Conservation (phyloP, 345 rosid genomes). For the Erodium maritimum region DNA sequence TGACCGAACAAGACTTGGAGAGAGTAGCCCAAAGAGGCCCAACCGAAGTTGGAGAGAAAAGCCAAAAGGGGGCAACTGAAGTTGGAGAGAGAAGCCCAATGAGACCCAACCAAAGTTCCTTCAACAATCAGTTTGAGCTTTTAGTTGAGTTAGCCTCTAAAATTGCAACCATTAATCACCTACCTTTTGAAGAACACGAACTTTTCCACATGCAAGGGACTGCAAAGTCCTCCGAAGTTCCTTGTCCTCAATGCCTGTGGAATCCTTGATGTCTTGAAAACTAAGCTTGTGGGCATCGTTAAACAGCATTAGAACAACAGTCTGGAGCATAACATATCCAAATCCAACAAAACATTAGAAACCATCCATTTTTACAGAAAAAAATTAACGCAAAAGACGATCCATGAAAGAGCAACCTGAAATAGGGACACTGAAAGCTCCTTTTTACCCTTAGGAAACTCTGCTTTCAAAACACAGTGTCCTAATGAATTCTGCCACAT, state of each 20-base stretch:
- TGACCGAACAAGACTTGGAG: too few species aligned
- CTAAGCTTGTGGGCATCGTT: slow-evolving; percentile 86
- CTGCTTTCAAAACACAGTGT: slow-evolving; percentile 89
- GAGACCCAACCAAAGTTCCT: too few species aligned
- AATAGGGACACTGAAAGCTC: slow-evolving; percentile 95
- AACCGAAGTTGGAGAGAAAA: too few species aligned
- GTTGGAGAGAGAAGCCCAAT: too few species aligned
- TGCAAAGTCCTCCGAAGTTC: slow-evolving; percentile 89
- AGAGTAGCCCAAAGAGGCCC: too few species aligned
- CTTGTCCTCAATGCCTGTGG: slow-evolving; percentile 90
- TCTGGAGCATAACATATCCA: slow-evolving; percentile 29
- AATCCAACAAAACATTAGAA: neutral
- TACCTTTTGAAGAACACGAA: slow-evolving; percentile 87
- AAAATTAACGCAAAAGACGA: too few species aligned
- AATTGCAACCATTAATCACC: neutral
- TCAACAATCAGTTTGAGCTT: too few species aligned
- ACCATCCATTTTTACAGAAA: neutral
- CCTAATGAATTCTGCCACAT: slow-evolving; percentile 99
- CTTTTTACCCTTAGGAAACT: slow-evolving; percentile 80
- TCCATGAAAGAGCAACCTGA: slow-evolving; percentile 46
- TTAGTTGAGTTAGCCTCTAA: too few species aligned
- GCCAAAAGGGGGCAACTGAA: too few species aligned
- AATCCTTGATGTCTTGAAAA: slow-evolving; percentile 84
- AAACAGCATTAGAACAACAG: slow-evolving; percentile 94
- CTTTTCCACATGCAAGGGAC: slow-evolving; percentile 98